Conservation (phyloP, 352 stramenopile genomes). For the Aphanomyces cochlioides region DNA sequence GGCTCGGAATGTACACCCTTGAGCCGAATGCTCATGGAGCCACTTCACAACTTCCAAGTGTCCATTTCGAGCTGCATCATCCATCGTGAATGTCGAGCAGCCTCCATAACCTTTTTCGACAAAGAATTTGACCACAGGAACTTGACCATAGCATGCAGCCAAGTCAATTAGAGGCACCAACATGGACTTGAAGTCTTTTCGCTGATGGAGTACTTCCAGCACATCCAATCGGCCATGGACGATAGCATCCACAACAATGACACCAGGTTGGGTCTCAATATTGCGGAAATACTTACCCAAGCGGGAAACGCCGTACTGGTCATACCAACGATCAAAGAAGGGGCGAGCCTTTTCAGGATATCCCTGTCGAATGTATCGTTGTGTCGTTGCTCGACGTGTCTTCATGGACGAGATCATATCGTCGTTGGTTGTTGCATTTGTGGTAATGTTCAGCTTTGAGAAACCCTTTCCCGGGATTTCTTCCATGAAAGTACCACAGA, state of each 20-base stretch:
- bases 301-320: background rate
- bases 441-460: too few relatives aligned
- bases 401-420: background rate
- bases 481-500: too few relatives aligned
- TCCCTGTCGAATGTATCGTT: background rate
- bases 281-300: too few relatives aligned
- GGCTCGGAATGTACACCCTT: background rate
- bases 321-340: background rate
- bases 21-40: background rate
- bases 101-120: background rate
- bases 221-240: background rate
- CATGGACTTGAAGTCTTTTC: background rate
- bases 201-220: background rate
- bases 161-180: background rate
- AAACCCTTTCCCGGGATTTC: too few relatives aligned
- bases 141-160: background rate
- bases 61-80: background rate
- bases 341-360: background rate
- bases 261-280: background rate
- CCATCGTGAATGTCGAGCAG: background rate
- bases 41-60: background rate
- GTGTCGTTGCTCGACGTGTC: background rate
- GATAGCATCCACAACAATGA: background rate
- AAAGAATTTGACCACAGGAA: background rate
- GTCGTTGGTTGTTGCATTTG: too few relatives aligned